Percentiles rank a stretch among this genome's conserved stretches.
These are phyloP conservation scores for Calonectria ilicicola DNA, from an alignment of 2,329 filamentous ascomycete species.

Conservation along the genomic window DNA sequence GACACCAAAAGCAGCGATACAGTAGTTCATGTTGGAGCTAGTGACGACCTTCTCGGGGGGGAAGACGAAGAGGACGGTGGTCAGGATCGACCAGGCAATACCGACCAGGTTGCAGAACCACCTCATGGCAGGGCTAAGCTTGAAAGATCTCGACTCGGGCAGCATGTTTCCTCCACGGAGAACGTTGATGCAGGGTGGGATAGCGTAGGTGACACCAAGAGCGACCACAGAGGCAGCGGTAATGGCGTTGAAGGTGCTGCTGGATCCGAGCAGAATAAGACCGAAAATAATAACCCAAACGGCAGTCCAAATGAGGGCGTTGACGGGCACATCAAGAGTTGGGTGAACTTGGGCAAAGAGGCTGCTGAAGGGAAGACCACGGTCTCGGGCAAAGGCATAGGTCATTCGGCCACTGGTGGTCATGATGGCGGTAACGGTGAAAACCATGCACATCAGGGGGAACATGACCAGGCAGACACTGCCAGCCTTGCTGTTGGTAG, in stretches of 20 bases:
- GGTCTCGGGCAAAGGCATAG: constrained; percentile 74
- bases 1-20: constrained; percentile 60
- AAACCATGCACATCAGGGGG: constrained; percentile 73
- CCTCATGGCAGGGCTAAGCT: constrained; percentile 49
- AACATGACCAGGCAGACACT: constrained; percentile 75
- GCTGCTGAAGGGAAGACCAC: constrained; percentile 73
- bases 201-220: constrained; percentile 79
- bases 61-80: constrained; percentile 81
- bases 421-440: constrained; percentile 73
- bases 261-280: constrained; percentile 76
- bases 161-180: constrained; percentile 74
- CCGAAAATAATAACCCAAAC: constrained; percentile 76
- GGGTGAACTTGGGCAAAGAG: constrained; percentile 73
- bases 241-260: constrained; percentile 78
- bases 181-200: constrained; percentile 78
- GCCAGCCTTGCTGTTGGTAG: constrained; percentile 71
- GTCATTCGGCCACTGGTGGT: constrained; percentile 75
- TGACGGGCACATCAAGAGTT: constrained; percentile 73
- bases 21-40: constrained; percentile 75
- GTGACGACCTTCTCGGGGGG: constrained; percentile 75
- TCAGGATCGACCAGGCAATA: constrained; percentile 75
- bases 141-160: constrained; percentile 60
- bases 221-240: constrained; percentile 79
- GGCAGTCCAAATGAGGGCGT: constrained; percentile 72
- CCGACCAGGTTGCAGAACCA: constrained; percentile 59